Base-by-base conservation (phyloP, 192 early-diverging fungal species). In the Backusella psychrophila region DNA sequence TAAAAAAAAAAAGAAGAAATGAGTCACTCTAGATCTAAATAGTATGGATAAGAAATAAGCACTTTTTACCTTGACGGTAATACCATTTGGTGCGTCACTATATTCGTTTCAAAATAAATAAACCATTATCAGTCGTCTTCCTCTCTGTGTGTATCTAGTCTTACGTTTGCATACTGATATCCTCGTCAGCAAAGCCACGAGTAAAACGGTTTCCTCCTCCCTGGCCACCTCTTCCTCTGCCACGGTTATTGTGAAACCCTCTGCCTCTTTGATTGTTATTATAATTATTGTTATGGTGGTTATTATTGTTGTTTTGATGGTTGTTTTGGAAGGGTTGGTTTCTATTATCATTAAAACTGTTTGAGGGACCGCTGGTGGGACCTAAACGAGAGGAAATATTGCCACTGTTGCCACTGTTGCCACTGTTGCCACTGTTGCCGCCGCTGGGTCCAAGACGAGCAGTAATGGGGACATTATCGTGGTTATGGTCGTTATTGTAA, bases 141-240 rank as follows among this genome's bases (percentile, higher is more conserved):
- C 53, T 8, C 21, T 8, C 4, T 39, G 38, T 12, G 7, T 39
- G 5, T 39, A 3, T 12, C 9, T 39, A 11, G 2, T 39, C 31
- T 38, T 63, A 66, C 35, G 69, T 67, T 17, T 75, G 42, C 80
- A 75, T 75, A 9, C 71, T 46, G 17, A 77, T 76, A 33, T 73
- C 79, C 31, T 76, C 75, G 17, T 77, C 79, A 59, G 46, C 68
- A 14, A 77, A 46, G 6, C 44, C 69, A 17, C 80, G 72, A 66
- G 39, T 68, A 26, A 66, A 72, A 0, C 46, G 76, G 41, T 29
- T 42, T 14, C 23, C 29, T 31, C n/a, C 34, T 31, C n/a, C 34
- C 2, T 66, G 26, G 17, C 46, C 31, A 31, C 52, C 35, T 39
- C 56, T 42, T 29, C 79, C 76, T 44, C 79, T 52, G 53, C 75